Base-by-base conservation (phyloP, 768 basidiomycete species). In the Kwoniella sp. region DNA sequence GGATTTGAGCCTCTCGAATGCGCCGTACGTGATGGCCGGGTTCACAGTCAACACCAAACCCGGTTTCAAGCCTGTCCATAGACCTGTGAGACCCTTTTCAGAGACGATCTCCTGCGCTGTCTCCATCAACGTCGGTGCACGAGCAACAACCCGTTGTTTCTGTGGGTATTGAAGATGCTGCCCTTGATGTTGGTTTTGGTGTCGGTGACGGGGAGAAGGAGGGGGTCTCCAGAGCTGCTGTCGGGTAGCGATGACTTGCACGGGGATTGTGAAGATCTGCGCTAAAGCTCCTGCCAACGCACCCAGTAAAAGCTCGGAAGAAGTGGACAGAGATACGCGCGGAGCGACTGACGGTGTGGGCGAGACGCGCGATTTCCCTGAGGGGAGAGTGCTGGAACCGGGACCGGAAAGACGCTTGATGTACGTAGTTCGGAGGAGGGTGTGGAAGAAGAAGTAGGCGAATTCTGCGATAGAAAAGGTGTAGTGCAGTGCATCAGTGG, bases 391-490 rank as follows among this genome's bases (percentile, higher is more conserved):
- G 61, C 22, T 9, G 23, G 50, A 63, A 7, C 54, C 22, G 15
- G n/a, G 38, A 28, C 38, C 15, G 38, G 57, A 7, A 15, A 68
- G 65, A 17, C 66, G 60, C 26, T 55, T 51, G 28, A 75, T 59
- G 34, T 66, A 61, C 8, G 62, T 26, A 13, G 90, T 87, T 70
- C 96, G 87, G 26, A 98, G 90, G 80, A 93, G 85, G 23, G 93
- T 90, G 80, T 98, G 97, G 84, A 96, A 98, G 85, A 95, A 98
- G 85, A 99, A 99, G 83, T 99, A 99, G 26, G 96, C 95, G 77
- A 94, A 97, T 87, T 96, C 94, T 96, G 65, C 3, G 22, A 25
- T 17, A 41, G 51, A 41, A 34, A 55, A n/a, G 68, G 48, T 1
- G 1, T 45, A 9, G 11, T 7, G 41, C 5, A 5, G 34, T 37